Conservation (phyloP, 2,329 filamentous ascomycete genomes). For the Daldinia sp. region DNA sequence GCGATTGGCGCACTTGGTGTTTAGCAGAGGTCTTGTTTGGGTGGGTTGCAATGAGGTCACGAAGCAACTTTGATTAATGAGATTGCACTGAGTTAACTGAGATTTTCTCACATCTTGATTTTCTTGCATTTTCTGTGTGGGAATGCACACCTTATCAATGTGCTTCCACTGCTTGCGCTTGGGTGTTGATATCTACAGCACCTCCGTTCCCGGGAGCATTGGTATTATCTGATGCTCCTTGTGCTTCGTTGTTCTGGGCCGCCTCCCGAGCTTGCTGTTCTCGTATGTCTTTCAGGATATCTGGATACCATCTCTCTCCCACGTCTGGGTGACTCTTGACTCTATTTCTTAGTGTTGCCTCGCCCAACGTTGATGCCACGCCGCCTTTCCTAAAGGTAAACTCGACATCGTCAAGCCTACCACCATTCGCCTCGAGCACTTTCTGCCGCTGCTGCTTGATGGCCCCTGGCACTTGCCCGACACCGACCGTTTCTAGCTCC, state of each 20-base stretch:
- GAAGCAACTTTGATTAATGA: slow-evolving; percentile 38
- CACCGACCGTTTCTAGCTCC: slow-evolving; percentile 73
- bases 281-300: slow-evolving; percentile 68
- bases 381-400: slow-evolving; percentile 83
- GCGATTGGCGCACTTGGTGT: slow-evolving; percentile 45
- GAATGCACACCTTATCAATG: slow-evolving; percentile 49
- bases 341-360: slow-evolving; percentile 86
- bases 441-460: slow-evolving; percentile 72
- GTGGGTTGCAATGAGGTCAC: slow-evolving; percentile 28
- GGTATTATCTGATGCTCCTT: not conserved
- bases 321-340: slow-evolving; percentile 91
- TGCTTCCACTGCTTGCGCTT: slow-evolving; percentile 54
- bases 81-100: slow-evolving; percentile 33
- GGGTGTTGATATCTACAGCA: slow-evolving; percentile 41
- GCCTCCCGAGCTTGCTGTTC: slow-evolving; percentile 66
- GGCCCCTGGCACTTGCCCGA: slow-evolving; percentile 69
- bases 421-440: slow-evolving; percentile 68
- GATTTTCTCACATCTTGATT: slow-evolving; percentile 18
- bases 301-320: slow-evolving; percentile 82
- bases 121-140: slow-evolving; percentile 5
- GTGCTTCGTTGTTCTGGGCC: slow-evolving; percentile 46
- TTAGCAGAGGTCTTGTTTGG: slow-evolving; percentile 30
- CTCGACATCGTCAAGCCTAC: slow-evolving; percentile 79
- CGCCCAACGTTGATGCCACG: slow-evolving; percentile 76
- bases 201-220: slow-evolving; percentile 24